Base-by-base conservation (phyloP, 75 land plant species). In the Cunninghamia lanceolata region DNA sequence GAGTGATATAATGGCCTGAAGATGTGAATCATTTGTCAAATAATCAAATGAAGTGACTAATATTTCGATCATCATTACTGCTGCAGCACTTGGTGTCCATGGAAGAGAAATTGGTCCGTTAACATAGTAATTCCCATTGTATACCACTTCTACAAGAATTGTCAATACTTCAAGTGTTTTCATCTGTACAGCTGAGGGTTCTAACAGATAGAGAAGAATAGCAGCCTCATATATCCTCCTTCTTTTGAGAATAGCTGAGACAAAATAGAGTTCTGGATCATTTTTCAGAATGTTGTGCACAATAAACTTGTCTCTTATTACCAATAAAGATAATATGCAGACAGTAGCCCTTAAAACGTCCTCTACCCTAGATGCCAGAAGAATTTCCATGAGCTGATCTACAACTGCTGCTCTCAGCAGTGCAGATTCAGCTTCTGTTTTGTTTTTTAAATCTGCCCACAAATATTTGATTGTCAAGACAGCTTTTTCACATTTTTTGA, bases 161-260 rank as follows among this genome's bases (percentile, higher is more conserved):
- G 92, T 90, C 54, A 94, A 73, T 36, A 94, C 70, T 32, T 92
- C 94, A 42, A 91, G 85, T 0, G 85, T 82, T 76, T 86, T 93
- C 2, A 94, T 84, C 85, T 94, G 89, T 34, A 25, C 35, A 17
- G 91, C 90, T 63, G 93, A 89, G 15, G 93, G 91, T 45, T 91
- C 90, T 73, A 94, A 82, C 81, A 94, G 68, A 75, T 94, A 90
- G 5, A 94, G 90, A 36, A 94, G 90, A 13, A 87, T 86, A 66
- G 90, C 95, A 43, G 94, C 92, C 73, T 94, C 94, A 79, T 91
- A 88, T n/a, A 94, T 90, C 84, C 89, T 88, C 80, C 66, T 82
- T 84, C 88, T 92, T 34, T 92, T 83, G 73, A 91, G 93, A 71
- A 42, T 89, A 53, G 91, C 90, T 71, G 75, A 32, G 75, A 94